Conservation (phyloP, 352 stramenopile species). For the Aphanomyces euteiches region DNA sequence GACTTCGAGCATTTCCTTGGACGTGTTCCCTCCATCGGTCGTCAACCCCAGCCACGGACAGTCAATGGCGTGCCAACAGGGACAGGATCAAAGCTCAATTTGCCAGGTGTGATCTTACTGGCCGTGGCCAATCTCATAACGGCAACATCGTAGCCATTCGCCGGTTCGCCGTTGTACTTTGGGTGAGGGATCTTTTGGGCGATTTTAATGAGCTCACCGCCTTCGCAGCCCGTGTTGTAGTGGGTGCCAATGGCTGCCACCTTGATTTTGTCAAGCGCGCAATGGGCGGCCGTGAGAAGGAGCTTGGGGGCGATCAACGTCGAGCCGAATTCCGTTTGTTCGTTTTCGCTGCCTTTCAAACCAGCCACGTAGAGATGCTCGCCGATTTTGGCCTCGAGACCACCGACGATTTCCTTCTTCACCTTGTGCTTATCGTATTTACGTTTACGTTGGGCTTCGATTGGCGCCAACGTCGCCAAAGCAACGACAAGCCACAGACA, state of each 20-base stretch:
- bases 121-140: conserved; percentile 46
- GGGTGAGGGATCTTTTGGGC: conserved; percentile 47
- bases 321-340: conserved; percentile 48
- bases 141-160: conserved; percentile 53
- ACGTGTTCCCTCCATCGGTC: conserved; percentile 30
- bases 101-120: conserved; percentile 41
- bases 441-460: too few relatives aligned
- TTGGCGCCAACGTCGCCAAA: too few relatives aligned
- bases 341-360: conserved; percentile 38
- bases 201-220: conserved; percentile 52
- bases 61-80: conserved; percentile 46
- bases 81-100: conserved; percentile 36
- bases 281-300: conserved; percentile 65
- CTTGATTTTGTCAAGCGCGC: conserved; percentile 35
- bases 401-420: neutral
- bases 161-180: conserved; percentile 41
- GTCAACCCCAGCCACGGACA: conserved; percentile 31
- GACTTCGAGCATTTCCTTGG: conserved; percentile 42
- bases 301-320: conserved; percentile 62
- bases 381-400: neutral
- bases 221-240: conserved; percentile 41
- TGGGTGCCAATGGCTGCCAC: conserved; percentile 57
- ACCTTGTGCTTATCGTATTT: too few relatives aligned
- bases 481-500: too few relatives aligned
- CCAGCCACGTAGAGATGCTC: conserved; percentile 47